These are phyloP conservation scores for Scenedesmus sp. DNA, from an alignment of 163 green algal species.

Conservation along the genomic window DNA sequence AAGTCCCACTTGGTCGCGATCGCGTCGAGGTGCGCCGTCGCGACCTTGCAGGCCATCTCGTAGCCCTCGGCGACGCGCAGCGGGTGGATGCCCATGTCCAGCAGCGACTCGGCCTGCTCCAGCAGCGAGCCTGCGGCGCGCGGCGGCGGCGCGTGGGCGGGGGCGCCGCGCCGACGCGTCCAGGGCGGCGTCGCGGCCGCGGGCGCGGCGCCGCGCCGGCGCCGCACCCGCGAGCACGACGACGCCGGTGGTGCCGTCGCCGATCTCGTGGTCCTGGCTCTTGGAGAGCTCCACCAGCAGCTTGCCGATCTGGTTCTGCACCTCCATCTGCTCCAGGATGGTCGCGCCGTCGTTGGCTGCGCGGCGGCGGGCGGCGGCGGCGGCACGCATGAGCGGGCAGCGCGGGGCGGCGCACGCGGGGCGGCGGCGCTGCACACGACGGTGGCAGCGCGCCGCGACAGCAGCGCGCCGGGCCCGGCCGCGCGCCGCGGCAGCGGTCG, in stretches of 20 bases:
- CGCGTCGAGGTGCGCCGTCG: slow-evolving; percentile 82
- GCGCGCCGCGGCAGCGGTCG: no score
- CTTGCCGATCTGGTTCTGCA: slow-evolving; percentile 99
- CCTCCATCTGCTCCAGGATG: slow-evolving; percentile 99
- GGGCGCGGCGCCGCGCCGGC: not conserved
- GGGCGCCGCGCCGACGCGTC: not conserved
- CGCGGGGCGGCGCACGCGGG: no score
- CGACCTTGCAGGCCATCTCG: slow-evolving; percentile 94
- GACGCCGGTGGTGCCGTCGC: slow-evolving; percentile 97
- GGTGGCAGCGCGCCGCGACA: no score
- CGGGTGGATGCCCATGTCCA: slow-evolving; percentile 98
- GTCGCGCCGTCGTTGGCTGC: slow-evolving; percentile 99
- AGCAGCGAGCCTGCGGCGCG: slow-evolving; percentile 74
- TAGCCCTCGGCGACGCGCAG: slow-evolving; percentile 97
- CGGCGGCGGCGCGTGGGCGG: not conserved
- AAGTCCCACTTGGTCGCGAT: slow-evolving; percentile 95
- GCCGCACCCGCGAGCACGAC: slow-evolving; percentile 91
- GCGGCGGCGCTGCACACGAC: no score
- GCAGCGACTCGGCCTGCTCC: slow-evolving; percentile 92
- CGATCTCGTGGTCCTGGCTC: slow-evolving; percentile 97
- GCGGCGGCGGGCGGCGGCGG: not conserved
- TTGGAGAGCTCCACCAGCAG: slow-evolving; percentile 97
- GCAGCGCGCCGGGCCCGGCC: no score
- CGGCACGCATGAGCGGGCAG: no score
- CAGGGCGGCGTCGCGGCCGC: not conserved